phyloP scores from a whole-genome alignment of 768 basidiomycete species.

The Holtermannia corniformis region DNA sequence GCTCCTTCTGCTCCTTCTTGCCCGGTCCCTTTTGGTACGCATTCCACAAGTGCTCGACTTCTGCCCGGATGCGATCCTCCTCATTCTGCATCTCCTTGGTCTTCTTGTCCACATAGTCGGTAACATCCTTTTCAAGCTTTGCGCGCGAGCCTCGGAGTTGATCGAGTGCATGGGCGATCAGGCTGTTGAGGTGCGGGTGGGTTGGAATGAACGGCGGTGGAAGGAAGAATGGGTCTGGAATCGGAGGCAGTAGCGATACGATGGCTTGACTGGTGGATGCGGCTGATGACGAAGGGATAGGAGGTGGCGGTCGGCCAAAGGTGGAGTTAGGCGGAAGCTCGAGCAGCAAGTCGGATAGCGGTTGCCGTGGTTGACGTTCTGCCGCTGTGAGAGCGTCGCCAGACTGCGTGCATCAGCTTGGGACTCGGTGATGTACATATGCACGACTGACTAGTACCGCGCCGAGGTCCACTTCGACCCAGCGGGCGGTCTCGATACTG shows the following conservation, averaged over 20 bases:
- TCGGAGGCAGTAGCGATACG: constrained; percentile 15
- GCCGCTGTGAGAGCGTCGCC: constrained; percentile 7
- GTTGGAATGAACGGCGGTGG: constrained; percentile 40
- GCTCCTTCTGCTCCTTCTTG: constrained; percentile 3
- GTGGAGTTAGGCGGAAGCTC: constrained; percentile 10
- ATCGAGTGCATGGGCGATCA: constrained; percentile 25
- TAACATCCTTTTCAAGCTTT: constrained; percentile 27
- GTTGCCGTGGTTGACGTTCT: constrained; percentile 1
- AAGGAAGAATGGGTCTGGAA: constrained; percentile 41
- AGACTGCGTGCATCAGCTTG: constrained; percentile 16
- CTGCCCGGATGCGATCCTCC: constrained; percentile 27
- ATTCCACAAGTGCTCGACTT: constrained; percentile 38
- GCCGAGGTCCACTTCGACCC: background rate
- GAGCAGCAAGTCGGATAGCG: constrained; percentile 17
- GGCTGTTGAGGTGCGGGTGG: constrained; percentile 28
- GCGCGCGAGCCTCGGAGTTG: constrained; percentile 19
- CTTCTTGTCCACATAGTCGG: constrained; percentile 20
- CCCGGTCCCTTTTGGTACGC: constrained; percentile 22
- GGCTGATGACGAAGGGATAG: constrained; percentile 8
- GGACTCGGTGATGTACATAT: background rate
- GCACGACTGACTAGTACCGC: background rate
- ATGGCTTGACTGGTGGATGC: background rate
- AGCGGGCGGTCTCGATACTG: background rate
- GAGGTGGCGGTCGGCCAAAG: constrained; percentile 28
- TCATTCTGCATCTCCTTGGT: constrained; percentile 20